Percentiles rank a stretch among this genome's conserved stretches.
phyloP scores from a whole-genome alignment of 2,329 filamentous ascomycete genomes.

The Botryosphaeria dothidea region DNA sequence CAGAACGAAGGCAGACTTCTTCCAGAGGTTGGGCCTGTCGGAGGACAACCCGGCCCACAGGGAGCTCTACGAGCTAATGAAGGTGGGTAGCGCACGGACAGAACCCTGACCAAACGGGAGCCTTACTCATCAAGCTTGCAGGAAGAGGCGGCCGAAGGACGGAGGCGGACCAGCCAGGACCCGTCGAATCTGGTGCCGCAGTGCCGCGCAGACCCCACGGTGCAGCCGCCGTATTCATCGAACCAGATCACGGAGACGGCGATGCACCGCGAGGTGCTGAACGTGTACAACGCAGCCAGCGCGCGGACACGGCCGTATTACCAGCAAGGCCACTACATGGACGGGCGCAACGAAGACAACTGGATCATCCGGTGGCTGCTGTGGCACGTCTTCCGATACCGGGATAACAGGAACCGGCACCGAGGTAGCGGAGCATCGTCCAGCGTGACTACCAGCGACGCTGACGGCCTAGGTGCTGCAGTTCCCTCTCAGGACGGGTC shows the following conservation, averaged over 20 bases:
- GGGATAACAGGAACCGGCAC: constrained; percentile 38
- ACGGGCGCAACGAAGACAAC: constrained; percentile 47
- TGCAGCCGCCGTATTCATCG: constrained; percentile 45
- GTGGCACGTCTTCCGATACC: constrained; percentile 54
- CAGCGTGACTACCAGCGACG: constrained; percentile 18
- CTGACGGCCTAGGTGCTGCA: constrained; percentile 19
- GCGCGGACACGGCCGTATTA: constrained; percentile 43
- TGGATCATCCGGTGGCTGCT: constrained; percentile 55
- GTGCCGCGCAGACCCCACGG: constrained; percentile 33
- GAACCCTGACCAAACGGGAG: background rate
- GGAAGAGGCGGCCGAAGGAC: constrained; percentile 46
- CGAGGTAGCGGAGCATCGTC: constrained; percentile 20
- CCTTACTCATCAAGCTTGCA: constrained; percentile 25
- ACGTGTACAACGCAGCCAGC: constrained; percentile 43
- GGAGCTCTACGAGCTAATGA: constrained; percentile 45
- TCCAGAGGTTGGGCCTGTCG: constrained; percentile 43
- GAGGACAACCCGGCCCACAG: constrained; percentile 38
- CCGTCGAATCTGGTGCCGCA: constrained; percentile 41
- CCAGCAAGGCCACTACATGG: constrained; percentile 42
- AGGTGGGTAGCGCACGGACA: constrained; percentile 34
- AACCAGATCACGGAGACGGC: constrained; percentile 51
- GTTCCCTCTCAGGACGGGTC: constrained; percentile 14
- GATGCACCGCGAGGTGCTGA: constrained; percentile 46
- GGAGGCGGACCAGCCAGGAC: constrained; percentile 43
- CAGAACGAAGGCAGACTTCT: constrained; percentile 39